Evolutionary conservation across 345 rosid genomes (phyloP), one percentile per base, ranked within the genome.

Genomic region (Euphorbia peplus): DNA sequence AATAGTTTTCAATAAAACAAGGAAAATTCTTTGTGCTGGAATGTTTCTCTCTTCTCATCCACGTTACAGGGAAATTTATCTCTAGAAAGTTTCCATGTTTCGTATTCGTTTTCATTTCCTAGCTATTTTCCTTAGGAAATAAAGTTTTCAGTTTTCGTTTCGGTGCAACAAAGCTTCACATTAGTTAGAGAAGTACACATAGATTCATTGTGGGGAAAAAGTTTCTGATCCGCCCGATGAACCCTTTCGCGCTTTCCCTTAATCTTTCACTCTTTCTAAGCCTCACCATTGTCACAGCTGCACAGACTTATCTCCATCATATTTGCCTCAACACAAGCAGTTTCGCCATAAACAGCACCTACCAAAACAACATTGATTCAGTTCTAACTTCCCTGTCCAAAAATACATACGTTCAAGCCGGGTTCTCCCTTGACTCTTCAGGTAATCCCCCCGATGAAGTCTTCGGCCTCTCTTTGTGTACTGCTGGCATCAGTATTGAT

Each of bases 311-410:
- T 15, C 0, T 26, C 5, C 4, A 58, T 28, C 63, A 44, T 62
- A 0, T 14, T 11, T 79, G 74, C 56, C 2, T 28, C 4, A 29
- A 44, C 70, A 5, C 35, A 19, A 37, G 60, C 4, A 65, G 54
- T 67, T 78, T 59, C 75, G 63, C 68, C 4, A 25, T 15, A 19
- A 67, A 46, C 62, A 76, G 78, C 69, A 19, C 70, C 62, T 80
- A 73, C 50, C 63, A 61, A 3, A 14, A 18, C 56, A 80, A 75
- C 37, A 48, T 47, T 0, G 11, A 29, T 16, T 9, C 0, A 11
- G 21, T 69, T 5, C 65, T 69, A 53, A 47, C 63, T 15, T 51
- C 71, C 5, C 73, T 82, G 30, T 6, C 61, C 30, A 19, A 65
- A 8, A 63, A 44, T 4, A 9, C 66, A 47, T n/a, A 54, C 70